These are phyloP conservation scores for Zasmidium citrigriseum DNA, from an alignment of 2,329 filamentous ascomycete species.

Conservation along the genomic window DNA sequence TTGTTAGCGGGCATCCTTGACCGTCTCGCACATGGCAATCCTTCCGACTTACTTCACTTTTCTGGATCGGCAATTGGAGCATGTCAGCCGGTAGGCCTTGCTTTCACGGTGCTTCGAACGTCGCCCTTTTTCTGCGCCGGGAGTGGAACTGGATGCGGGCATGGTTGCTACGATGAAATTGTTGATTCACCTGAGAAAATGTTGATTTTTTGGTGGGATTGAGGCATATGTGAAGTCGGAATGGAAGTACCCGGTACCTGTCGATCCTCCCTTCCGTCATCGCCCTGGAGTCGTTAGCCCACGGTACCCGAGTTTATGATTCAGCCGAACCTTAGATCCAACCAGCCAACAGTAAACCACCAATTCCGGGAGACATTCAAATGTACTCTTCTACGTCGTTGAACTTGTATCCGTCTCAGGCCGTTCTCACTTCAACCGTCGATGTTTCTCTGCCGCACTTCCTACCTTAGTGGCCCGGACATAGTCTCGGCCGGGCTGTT, in stretches of 20 bases:
- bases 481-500: too few species aligned
- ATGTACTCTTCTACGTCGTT: background rate
- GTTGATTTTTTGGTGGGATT: background rate
- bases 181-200: background rate
- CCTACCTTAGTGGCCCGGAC: too few species aligned
- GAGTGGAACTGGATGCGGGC: background rate
- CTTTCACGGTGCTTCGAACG: background rate
- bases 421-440: background rate
- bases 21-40: background rate
- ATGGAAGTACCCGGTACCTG: background rate
- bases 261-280: background rate
- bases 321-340: background rate
- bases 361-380: background rate
- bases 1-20: background rate
- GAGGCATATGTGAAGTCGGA: background rate
- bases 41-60: slow-evolving; percentile 1
- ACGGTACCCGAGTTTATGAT: background rate
- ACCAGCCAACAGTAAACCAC: background rate
- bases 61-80: background rate
- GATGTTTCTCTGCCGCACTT: background rate
- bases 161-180: background rate
- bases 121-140: background rate
- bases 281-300: background rate
- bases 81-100: background rate
- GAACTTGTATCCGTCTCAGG: background rate